Evolutionary conservation across 2,329 filamentous ascomycete genomes (phyloP), one percentile per base, ranked within the genome.

Genomic region (Aspergillus eucalypticola): DNA sequence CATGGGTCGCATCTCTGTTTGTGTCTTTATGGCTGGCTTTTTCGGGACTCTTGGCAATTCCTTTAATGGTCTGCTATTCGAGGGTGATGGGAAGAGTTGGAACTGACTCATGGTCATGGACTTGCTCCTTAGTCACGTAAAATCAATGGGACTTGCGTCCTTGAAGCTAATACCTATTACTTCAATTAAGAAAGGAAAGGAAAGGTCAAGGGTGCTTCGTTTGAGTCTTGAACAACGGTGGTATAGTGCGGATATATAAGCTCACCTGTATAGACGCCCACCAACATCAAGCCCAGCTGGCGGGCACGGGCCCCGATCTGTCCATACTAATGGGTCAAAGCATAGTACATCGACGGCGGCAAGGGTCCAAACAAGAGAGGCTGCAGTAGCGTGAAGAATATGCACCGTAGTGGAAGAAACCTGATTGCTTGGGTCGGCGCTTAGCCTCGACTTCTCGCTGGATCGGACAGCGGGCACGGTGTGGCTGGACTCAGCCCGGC

Each of bases 21-120:
- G 65, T 19, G 64, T 61, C 25, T 66, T 68, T 13, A 61, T 29
- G 2, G 64, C 60, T 19, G 65, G 64, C 39, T 68, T 73, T 56
- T 65, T 70, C 23, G 65, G 61, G 3, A 61, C 66, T 58, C 66
- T 72, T 39, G 71, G 71, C 60, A 76, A 76, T 53, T 78, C 75
- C 57, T 71, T 75, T 21, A 66, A 63, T 21, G 53, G 57, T 65
- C 58, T 70, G 68, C 49, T 62, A 60, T 62, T 66, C 10, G 75
- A 69, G 53, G 72, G 69, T n/a, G 73, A 65, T 17, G 76, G 77
- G 46, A 78, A 78, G 51, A 79, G 68, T 57, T 78, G 76, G 52
- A 79, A 79, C 58, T 77, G 74, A 57, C 65, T 73, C 69, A 74
- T 76, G 10, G 57, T 67, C 61, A 35, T 15, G 55, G 55, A 54